Conservation (phyloP, 78 protist species). For the Dictyostelium purpureum region DNA sequence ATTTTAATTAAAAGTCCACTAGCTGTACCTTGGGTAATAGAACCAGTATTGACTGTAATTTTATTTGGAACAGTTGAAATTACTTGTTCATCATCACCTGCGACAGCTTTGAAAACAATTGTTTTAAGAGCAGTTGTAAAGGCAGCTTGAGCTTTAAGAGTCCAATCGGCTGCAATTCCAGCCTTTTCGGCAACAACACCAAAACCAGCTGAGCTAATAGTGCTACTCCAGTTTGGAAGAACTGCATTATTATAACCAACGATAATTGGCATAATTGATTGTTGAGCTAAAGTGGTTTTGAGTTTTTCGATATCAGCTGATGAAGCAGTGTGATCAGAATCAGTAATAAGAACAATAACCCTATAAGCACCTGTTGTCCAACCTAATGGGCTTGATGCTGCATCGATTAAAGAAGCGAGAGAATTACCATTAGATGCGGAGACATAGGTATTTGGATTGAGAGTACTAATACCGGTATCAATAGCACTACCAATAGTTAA, state of each 20-base stretch:
- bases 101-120: neutral
- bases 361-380: constrained; percentile 9
- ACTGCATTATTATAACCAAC: neutral
- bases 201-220: neutral
- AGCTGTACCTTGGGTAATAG: neutral
- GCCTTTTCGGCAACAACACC: neutral
- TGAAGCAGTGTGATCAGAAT: neutral
- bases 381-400: neutral
- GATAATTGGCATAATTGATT: neutral
- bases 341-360: constrained; percentile 20
- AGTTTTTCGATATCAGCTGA: neutral
- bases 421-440: neutral
- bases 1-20: neutral
- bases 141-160: neutral
- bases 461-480: neutral
- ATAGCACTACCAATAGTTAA: neutral
- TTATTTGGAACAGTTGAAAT: neutral
- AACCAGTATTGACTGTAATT: no score
- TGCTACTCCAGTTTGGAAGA: neutral
- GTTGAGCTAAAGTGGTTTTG: neutral
- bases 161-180: neutral
- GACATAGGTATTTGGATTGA: neutral
- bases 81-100: neutral
- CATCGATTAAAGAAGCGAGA: neutral
- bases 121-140: neutral